A percentile compares a stretch with the other conserved stretches of the same genome.
These are phyloP conservation scores for Cruciata laevipes DNA, from an alignment of 257 asterid species.

Conservation along the genomic window DNA sequence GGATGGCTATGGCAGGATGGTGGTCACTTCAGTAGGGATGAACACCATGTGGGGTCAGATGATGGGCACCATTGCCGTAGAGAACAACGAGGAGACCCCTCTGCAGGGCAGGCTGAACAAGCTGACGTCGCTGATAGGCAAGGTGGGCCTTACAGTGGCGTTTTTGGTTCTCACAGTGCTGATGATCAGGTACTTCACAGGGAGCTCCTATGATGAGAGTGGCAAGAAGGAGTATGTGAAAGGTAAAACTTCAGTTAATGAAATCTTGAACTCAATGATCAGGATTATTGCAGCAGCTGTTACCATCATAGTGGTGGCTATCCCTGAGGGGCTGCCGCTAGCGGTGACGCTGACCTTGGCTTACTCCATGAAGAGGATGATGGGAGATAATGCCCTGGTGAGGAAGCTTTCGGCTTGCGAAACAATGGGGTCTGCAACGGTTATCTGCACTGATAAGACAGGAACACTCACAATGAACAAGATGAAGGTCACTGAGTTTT, in stretches of 20 bases:
- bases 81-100: slow-evolving; percentile 10
- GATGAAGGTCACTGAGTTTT: slow-evolving; percentile 18
- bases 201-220: slow-evolving; percentile 2
- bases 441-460: slow-evolving; percentile 25
- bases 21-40: slow-evolving; percentile 24
- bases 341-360: slow-evolving; percentile 26
- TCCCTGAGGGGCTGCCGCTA: slow-evolving; percentile 24
- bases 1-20: slow-evolving; percentile 18
- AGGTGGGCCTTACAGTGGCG: slow-evolving; percentile 6
- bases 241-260: neutral
- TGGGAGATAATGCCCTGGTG: slow-evolving; percentile 24
- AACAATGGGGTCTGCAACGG: slow-evolving; percentile 27
- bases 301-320: slow-evolving; percentile 24
- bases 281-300: slow-evolving; percentile 18
- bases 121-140: slow-evolving; percentile 8
- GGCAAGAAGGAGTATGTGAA: slow-evolving; percentile 5
- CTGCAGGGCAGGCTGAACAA: slow-evolving; percentile 17
- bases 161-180: slow-evolving; percentile 9
- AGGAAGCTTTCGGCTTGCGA: slow-evolving; percentile 20
- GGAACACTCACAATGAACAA: slow-evolving; percentile 22
- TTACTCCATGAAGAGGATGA: slow-evolving; percentile 24
- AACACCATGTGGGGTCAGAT: slow-evolving; percentile 22
- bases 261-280: slow-evolving; percentile 6
- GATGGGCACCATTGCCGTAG: slow-evolving; percentile 11
- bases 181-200: slow-evolving; percentile 16